Base-by-base conservation (phyloP, 768 basidiomycete species). In the Mrakia blollopis region DNA sequence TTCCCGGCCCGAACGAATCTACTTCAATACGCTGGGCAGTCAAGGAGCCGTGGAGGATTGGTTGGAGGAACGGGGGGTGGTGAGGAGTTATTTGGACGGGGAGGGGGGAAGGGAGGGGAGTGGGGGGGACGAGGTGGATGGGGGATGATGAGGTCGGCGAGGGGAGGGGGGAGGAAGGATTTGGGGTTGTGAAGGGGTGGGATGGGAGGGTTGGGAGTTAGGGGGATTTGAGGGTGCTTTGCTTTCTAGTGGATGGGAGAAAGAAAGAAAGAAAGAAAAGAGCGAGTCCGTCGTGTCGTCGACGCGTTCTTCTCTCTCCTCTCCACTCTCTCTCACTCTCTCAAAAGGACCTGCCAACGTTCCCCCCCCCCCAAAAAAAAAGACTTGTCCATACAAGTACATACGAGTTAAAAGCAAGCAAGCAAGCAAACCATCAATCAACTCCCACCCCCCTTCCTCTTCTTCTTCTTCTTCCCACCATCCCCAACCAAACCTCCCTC, bases 31-130 rank as follows among this genome's bases (percentile, higher is more conserved):
- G 30, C 79, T 87, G 10, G 73, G 81, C 0, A 83, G 83, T 23
- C 80, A 83, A 54, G 84, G 84, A 8, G 83, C 80, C 6, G 83
- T 84, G 0, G 75, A 86, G 23, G 85, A 86, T 65, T 84, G 82
- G 68, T 79, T 86, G 88, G 90, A 75, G 39, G 74, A 39, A 9
- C 13, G 62, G 30, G 73, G 73, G 21, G 65, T 68, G 23, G 37
- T 68, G 35, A 68, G 39, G 37, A 37, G 9, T 44, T 39, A 35
- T 21, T 9, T 44, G 44, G 39, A 41, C 39, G 2, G 10, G 44
- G 44, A 44, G 44, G 1, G 11, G 44, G 44, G 10, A 23, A 8
- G 3, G 65, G 65, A 2, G 63, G 10, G 65, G 65, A 13, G 65
- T 21, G 11, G 35, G 65, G 23, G 39, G 65, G 35, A 41, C 21